phyloP scores from a whole-genome alignment of 345 rosid genomes.

The Viola odorata region DNA sequence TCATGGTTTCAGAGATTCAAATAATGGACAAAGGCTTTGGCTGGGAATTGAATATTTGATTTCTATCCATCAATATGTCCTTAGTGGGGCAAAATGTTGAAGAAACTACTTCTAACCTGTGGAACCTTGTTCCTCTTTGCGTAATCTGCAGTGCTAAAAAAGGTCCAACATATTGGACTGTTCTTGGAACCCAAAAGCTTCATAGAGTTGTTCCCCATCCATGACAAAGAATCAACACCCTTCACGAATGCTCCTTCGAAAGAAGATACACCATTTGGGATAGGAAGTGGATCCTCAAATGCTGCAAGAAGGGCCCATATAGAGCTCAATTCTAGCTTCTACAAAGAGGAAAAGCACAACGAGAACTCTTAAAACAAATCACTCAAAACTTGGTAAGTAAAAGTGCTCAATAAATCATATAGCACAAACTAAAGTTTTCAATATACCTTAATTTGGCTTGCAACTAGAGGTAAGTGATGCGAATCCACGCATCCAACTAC shows the following conservation, averaged over 20 bases:
- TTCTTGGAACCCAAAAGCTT: slow-evolving; percentile 43
- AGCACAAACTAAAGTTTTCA: slow-evolving; percentile 5
- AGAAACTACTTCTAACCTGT: slow-evolving; percentile 37
- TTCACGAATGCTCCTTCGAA: slow-evolving; percentile 91
- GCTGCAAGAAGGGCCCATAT: slow-evolving; percentile 95
- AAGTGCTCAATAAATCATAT: background rate
- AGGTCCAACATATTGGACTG: slow-evolving; percentile 70
- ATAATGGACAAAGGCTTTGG: background rate
- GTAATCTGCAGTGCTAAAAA: slow-evolving; percentile 73
- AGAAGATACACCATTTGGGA: slow-evolving; percentile 23
- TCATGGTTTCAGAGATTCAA: background rate
- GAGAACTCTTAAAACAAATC: slow-evolving; percentile 1
- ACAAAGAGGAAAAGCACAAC: slow-evolving; percentile 5
- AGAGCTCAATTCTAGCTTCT: slow-evolving; percentile 73
- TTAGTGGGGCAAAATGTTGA: background rate
- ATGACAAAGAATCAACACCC: slow-evolving; percentile 73
- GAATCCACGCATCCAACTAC: no score
- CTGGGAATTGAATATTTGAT: background rate
- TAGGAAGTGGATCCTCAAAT: slow-evolving; percentile 76
- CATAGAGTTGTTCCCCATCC: slow-evolving; percentile 87
- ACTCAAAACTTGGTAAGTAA: background rate
- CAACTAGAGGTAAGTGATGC: slow-evolving; percentile 75
- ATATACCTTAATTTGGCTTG: slow-evolving; percentile 87
- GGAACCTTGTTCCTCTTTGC: slow-evolving; percentile 89
- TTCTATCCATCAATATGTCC: background rate